phyloP scores from a whole-genome alignment of 2,329 filamentous ascomycete genomes.

The Penicillium palitans region DNA sequence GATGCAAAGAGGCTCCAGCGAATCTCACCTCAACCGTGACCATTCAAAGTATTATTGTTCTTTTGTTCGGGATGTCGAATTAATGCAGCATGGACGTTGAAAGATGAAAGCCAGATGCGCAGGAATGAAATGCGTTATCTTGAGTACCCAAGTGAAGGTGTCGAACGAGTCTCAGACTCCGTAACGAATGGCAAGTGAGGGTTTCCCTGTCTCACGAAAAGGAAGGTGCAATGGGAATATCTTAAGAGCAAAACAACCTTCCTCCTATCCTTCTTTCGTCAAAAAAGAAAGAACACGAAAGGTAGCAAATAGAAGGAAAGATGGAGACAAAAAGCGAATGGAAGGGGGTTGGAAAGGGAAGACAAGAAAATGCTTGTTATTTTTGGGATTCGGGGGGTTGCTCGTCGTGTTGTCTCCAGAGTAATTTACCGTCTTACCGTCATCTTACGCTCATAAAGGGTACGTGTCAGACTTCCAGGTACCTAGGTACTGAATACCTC shows the following conservation, averaged over 20 bases:
- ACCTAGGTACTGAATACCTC: conserved; percentile 20
- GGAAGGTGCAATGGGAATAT: conserved; percentile 13
- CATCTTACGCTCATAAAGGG: conserved; percentile 12
- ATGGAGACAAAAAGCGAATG: conserved; percentile 29
- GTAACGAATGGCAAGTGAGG: conserved; percentile 22
- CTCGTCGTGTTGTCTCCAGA: conserved; percentile 11
- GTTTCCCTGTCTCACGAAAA: conserved; percentile 2
- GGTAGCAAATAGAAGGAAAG: conserved; percentile 33
- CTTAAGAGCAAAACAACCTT: conserved; percentile 13
- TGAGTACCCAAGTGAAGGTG: conserved; percentile 7
- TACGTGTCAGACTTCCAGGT: conserved; percentile 17
- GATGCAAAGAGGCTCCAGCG: not conserved
- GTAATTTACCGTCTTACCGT: conserved; percentile 29
- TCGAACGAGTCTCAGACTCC: conserved; percentile 26
- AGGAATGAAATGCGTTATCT: conserved; percentile 1
- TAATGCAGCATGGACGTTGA: conserved; percentile 25
- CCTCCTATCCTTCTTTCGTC: conserved; percentile 16
- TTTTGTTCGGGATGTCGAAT: conserved; percentile 7
- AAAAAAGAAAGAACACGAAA: conserved; percentile 29
- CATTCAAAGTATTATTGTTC: conserved; percentile 30
- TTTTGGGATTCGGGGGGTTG: conserved; percentile 24
- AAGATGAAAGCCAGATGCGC: conserved; percentile 11
- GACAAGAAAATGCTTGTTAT: conserved; percentile 23
- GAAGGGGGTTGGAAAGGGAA: conserved; percentile 21
- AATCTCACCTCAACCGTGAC: conserved; percentile 33